Percentiles rank a stretch among this genome's conserved stretches.
phyloP scores from a whole-genome alignment of 371 early-diverging fungal genomes.

The Rhizopus sp. region DNA sequence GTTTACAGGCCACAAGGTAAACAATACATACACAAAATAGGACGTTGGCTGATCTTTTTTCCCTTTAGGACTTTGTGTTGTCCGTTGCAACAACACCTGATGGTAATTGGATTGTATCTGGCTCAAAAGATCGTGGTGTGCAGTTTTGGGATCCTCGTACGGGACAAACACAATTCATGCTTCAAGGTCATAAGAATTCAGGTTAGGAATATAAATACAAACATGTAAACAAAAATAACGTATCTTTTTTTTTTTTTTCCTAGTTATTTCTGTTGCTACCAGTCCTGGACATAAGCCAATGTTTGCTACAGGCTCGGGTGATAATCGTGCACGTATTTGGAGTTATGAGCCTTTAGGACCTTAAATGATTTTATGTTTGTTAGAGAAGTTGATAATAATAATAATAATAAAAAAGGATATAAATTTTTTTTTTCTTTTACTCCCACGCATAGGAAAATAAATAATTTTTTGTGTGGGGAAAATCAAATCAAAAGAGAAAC shows the following conservation, averaged over 20 bases:
- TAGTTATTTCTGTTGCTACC: conserved; percentile 92
- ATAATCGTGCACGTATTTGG: conserved; percentile 94
- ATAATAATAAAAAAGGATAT: not conserved
- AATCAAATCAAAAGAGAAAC: not conserved
- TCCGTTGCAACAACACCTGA: conserved; percentile 93
- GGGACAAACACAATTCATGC: conserved; percentile 84
- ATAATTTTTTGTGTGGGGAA: conserved; percentile 1
- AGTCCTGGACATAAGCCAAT: conserved; percentile 74
- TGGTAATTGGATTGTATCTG: conserved; percentile 93
- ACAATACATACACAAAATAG: not conserved
- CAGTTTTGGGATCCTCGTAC: conserved; percentile 93
- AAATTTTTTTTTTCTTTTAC: not conserved
- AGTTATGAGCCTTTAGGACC: conserved; percentile 57
- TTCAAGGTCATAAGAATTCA: conserved; percentile 97
- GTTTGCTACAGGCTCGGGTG: conserved; percentile 97
- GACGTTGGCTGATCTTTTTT: not conserved
- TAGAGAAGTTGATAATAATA: too few species aligned
- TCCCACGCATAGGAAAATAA: too few species aligned
- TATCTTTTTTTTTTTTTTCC: conserved; percentile 7
- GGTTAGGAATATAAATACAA: conserved; percentile 43
- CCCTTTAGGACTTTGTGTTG: conserved; percentile 88
- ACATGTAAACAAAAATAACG: not conserved
- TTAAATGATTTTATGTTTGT: not conserved
- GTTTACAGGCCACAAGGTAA: conserved; percentile 69
- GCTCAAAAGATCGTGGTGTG: conserved; percentile 94